These are phyloP conservation scores for Antarctomyces pellizariae DNA, from an alignment of 495 filamentous ascomycete genomes.

Conservation along the genomic window DNA sequence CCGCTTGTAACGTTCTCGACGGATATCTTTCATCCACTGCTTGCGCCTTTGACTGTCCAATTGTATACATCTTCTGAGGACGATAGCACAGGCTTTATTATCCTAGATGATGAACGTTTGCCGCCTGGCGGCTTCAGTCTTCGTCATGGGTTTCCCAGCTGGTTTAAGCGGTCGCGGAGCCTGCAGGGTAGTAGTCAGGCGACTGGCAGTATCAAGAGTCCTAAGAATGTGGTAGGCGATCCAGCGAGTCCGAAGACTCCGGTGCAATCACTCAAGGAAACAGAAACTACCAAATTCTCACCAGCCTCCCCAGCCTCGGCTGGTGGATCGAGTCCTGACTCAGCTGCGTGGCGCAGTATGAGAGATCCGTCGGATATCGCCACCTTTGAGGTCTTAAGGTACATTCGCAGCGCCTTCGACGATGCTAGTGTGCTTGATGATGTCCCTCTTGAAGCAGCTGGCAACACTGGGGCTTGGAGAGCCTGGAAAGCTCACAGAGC, in stretches of 20 bases:
- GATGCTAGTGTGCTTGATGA: constrained; percentile 52
- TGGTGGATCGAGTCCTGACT: no score
- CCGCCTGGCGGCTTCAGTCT: constrained; percentile 76
- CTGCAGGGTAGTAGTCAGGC: no score
- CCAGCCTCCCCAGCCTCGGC: no score
- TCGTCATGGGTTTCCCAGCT: constrained; percentile 69
- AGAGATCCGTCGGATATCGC: no score
- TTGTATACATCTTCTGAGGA: constrained; percentile 60
- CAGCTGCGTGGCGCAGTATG: no score
- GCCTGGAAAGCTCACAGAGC: constrained; percentile 55
- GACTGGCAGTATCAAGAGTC: no score
- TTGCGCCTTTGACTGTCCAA: constrained; percentile 75
- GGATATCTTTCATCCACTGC: constrained; percentile 84
- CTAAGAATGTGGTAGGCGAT: no score
- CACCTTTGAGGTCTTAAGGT: constrained; percentile 43
- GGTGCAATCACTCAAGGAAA: no score
- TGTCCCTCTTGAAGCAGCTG: constrained; percentile 57
- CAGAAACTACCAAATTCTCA: no score
- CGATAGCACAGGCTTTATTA: constrained; percentile 48
- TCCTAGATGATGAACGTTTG: constrained; percentile 55
- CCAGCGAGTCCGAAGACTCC: no score
- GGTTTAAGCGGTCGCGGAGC: constrained; percentile 36
- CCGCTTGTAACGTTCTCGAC: constrained; percentile 71
- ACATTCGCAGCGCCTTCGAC: constrained; percentile 63
- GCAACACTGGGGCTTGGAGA: constrained; percentile 75